A percentile compares a stretch with the other conserved stretches of the same genome.
Conservation (phyloP, 2,329 filamentous ascomycete species). For the Triangularia setosa region DNA sequence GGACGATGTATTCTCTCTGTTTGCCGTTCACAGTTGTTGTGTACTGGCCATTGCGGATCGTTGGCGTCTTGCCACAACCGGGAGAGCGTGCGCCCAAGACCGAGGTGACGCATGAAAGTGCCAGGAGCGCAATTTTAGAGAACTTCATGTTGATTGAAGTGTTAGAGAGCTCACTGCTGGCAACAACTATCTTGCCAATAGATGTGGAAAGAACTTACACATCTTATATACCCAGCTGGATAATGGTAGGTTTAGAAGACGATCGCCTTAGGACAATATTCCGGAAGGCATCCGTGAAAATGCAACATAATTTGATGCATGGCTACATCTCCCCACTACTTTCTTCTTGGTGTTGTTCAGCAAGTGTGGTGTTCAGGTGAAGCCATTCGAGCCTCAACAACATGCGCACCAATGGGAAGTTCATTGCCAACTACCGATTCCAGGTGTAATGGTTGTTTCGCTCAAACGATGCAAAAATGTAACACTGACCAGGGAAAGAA, state of each 20-base stretch:
- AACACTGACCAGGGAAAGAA: not conserved
- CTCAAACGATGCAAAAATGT: not conserved
- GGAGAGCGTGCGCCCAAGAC: conserved; percentile 13
- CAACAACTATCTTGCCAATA: not conserved
- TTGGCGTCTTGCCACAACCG: conserved; percentile 16
- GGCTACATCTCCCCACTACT: not conserved
- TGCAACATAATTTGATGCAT: not conserved
- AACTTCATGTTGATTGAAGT: conserved; percentile 9
- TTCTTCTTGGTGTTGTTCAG: not conserved
- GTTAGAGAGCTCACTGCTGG: not conserved
- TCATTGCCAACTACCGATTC: not conserved
- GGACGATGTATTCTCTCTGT: conserved; percentile 17
- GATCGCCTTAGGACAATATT: not conserved
- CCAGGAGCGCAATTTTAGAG: conserved; percentile 7
- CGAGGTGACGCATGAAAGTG: conserved; percentile 7
- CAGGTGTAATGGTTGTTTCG: not conserved
- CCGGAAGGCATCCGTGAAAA: not conserved
- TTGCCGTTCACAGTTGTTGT: conserved; percentile 18
- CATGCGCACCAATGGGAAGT: not conserved
- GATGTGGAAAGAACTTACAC: not conserved
- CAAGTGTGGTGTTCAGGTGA: not conserved
- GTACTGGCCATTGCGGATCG: conserved; percentile 13
- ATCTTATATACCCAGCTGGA: not conserved
- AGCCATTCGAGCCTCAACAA: not conserved
- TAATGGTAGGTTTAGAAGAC: not conserved